Evolutionary conservation across 2,329 filamentous ascomycete genomes (phyloP).

Genomic region (Fusarium sp.): DNA sequence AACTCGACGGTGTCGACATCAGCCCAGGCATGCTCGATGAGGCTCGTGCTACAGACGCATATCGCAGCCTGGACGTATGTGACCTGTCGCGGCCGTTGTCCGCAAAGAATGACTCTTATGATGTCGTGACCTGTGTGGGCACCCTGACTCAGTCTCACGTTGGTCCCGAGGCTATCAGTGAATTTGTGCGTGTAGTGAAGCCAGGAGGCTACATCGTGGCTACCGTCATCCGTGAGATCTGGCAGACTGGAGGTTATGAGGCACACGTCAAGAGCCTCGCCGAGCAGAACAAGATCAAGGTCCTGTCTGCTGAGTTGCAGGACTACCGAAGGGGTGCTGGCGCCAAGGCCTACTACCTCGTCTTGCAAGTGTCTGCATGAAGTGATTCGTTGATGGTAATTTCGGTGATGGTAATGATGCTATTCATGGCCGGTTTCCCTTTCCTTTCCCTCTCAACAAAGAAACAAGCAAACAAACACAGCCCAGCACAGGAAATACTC

Average conservation of each 20-base stretch:
- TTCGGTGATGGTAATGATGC: slow-evolving; percentile 18
- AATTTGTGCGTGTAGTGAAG: slow-evolving; percentile 61
- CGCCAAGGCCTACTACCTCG: slow-evolving; percentile 45
- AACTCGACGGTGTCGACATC: slow-evolving; percentile 63
- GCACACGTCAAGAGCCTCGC: slow-evolving; percentile 49
- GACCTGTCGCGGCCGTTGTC: slow-evolving; percentile 58
- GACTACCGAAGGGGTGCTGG: slow-evolving; percentile 47
- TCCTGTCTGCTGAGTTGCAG: slow-evolving; percentile 44
- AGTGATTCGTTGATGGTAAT: slow-evolving; percentile 16
- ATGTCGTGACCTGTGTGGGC: slow-evolving; percentile 62
- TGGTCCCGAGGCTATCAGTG: slow-evolving; percentile 58
- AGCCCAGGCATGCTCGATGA: slow-evolving; percentile 62
- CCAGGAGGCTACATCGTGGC: slow-evolving; percentile 58
- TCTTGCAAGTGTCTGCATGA: slow-evolving; percentile 39
- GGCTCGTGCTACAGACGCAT: slow-evolving; percentile 59
- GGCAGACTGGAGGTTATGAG: slow-evolving; percentile 58
- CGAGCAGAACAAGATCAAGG: slow-evolving; percentile 42
- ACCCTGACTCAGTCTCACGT: slow-evolving; percentile 66
- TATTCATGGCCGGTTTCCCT: slow-evolving; percentile 4
- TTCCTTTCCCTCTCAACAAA: neutral
- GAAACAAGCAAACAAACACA: neutral
- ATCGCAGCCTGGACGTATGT: slow-evolving; percentile 54
- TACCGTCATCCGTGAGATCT: slow-evolving; percentile 61
- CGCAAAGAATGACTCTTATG: slow-evolving; percentile 54
- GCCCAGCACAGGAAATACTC: neutral